Evolutionary conservation across 2,329 filamentous ascomycete genomes (phyloP), one percentile per base, ranked within the genome.

Genomic region (Pezicula radicicola): DNA sequence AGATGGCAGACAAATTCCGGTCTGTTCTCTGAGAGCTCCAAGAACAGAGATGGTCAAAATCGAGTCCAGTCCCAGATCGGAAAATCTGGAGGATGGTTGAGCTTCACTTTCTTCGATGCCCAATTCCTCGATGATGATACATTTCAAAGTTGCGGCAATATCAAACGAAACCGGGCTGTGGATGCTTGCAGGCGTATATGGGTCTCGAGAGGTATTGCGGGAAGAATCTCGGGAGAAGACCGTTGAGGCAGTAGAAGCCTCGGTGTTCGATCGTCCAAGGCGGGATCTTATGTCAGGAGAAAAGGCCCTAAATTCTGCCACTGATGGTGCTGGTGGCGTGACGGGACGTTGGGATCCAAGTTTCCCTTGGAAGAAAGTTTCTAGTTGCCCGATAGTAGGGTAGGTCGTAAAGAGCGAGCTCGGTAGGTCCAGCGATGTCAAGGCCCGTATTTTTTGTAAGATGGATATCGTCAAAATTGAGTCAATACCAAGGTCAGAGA

Each of bases 401-500:
- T 35, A 49, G 12, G 6, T 42, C n/a, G 39, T 33, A 33, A 49
- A 49, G n/a, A 49, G 18, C 2, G 47, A 49, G 18, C 47, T 49
- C 12, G 47, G 47, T n/a, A 49, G 8, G 18, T 49, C 47, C 6
- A 51, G 21, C 4, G 35, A 51, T 8, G 49, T 51, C 35, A 39
- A 19, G 5, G n/a, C 35, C 19, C 49, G 43, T 16, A 51, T 12
- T n/a, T 46, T 46, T 12, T 21, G 13, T 21, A 51, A 18, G n/a
- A 51, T 51, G 0, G 49, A 51, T 18, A 51, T 46, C 6, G 42
- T 46, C 33, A 83, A 77, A 16, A 83, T 70, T 1, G 80, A 83
- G 61, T 83, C 80, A 13, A 82, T 76, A 21, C 80, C 80, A 1
- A 81, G 69, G 51, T 82, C 78, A 4, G 72, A 68, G 59, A 82